phyloP scores from a whole-genome alignment of 495 filamentous ascomycete species.

The Clavariopsis aquatica region DNA sequence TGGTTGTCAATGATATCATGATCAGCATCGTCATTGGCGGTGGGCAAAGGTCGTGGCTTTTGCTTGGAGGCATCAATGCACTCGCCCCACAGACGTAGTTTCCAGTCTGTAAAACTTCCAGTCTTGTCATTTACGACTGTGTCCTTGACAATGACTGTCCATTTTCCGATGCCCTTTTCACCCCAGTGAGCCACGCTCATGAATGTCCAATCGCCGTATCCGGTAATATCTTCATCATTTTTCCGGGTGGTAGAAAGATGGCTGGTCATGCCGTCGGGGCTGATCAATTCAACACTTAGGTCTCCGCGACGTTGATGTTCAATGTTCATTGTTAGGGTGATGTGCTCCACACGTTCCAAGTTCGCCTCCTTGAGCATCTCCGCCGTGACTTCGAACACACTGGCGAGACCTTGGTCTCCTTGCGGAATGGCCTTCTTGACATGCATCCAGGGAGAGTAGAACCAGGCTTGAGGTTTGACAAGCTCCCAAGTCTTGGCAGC shows the following conservation, averaged over 20 bases:
- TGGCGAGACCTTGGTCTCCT: slow-evolving; percentile 76
- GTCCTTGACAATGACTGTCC: slow-evolving; percentile 91
- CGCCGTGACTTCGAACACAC: slow-evolving; percentile 72
- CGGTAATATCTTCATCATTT: slow-evolving; percentile 60
- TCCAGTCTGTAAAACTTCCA: slow-evolving; percentile 88
- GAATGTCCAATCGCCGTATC: slow-evolving; percentile 98
- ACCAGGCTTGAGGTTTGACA: slow-evolving; percentile 98
- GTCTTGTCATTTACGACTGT: slow-evolving; percentile 70
- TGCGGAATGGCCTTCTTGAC: slow-evolving; percentile 85
- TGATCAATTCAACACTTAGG: slow-evolving; percentile 87
- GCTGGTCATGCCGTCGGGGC: slow-evolving; percentile 77
- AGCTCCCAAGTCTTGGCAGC: slow-evolving; percentile 79
- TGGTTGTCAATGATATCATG: slow-evolving; percentile 62
- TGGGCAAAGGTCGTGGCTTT: slow-evolving; percentile 75
- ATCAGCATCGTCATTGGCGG: slow-evolving; percentile 77
- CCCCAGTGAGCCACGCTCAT: slow-evolving; percentile 99
- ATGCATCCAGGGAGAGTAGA: slow-evolving; percentile 85
- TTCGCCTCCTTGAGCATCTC: slow-evolving; percentile 80
- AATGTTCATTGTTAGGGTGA: slow-evolving; percentile 97
- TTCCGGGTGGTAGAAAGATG: slow-evolving; percentile 75
- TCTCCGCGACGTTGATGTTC: slow-evolving; percentile 84
- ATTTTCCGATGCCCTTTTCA: slow-evolving; percentile 80
- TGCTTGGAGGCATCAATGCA: slow-evolving; percentile 71
- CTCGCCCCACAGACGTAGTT: slow-evolving; percentile 92
- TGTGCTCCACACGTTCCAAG: slow-evolving; percentile 82